Evolutionary conservation across 352 stramenopile species (phyloP).

Genomic region (Thalassiosira allenii): DNA sequence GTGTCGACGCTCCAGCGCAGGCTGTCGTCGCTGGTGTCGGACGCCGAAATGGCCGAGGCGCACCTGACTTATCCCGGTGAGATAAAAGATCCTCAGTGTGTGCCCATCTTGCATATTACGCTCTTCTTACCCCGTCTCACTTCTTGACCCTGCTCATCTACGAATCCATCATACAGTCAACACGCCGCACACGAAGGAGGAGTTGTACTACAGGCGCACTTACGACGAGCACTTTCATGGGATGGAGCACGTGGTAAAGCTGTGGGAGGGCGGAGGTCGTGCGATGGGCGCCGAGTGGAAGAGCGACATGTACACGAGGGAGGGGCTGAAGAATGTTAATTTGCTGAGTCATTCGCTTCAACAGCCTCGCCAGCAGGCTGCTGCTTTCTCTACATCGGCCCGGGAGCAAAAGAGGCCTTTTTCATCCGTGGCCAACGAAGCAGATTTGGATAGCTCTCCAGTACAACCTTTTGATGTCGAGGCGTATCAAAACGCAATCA

Average conservation of each 20-base stretch:
- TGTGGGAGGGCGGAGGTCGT: conserved; percentile 76
- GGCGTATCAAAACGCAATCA: conserved; percentile 36
- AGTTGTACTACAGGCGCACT: conserved; percentile 94
- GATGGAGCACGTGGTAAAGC: conserved; percentile 74
- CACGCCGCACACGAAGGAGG: conserved; percentile 89
- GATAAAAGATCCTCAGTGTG: too few relatives aligned
- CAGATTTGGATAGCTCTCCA: too few relatives aligned
- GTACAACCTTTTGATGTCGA: conserved; percentile 47
- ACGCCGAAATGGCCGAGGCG: conserved; percentile 92
- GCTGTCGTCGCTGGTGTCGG: conserved; percentile 89
- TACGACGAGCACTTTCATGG: conserved; percentile 94
- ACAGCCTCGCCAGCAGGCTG: conserved; percentile 24
- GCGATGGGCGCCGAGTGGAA: conserved; percentile 77
- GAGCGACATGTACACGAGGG: conserved; percentile 75
- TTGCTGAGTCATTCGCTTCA: conserved; percentile 73
- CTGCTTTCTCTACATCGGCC: conserved; percentile 49
- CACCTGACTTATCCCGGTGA: conserved; percentile 90
- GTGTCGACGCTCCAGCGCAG: conserved; percentile 92
- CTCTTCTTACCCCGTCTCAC: too few relatives aligned
- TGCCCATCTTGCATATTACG: too few relatives aligned
- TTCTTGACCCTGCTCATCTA: too few relatives aligned
- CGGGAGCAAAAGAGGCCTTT: conserved; percentile 5
- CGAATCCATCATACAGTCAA: too few relatives aligned
- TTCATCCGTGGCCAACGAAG: not conserved
- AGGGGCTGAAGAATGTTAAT: conserved; percentile 73